Evolutionary conservation across 768 basidiomycete species (phyloP).

Genomic region (Rhizopogon roseolus): DNA sequence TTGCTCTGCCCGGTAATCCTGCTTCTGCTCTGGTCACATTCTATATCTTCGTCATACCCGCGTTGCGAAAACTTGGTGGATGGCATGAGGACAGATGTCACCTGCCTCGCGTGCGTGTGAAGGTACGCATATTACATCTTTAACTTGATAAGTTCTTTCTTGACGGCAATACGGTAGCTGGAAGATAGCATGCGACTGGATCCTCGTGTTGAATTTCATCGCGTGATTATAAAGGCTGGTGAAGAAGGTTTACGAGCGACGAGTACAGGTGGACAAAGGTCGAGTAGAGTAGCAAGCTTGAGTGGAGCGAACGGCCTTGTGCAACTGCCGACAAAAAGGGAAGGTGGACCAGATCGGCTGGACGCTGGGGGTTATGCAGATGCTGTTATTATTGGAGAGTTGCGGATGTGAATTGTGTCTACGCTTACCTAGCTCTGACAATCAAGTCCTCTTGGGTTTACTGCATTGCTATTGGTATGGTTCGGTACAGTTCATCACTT

Average conservation of each 20-base stretch:
- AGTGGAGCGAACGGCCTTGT: conserved; percentile 79
- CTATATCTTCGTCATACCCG: conserved; percentile 79
- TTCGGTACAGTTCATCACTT: not conserved
- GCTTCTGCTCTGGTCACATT: conserved; percentile 86
- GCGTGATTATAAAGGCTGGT: conserved; percentile 53
- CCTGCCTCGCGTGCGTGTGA: conserved; percentile 57
- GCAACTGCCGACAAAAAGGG: conserved; percentile 48
- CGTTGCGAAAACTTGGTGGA: conserved; percentile 67
- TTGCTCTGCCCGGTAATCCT: conserved; percentile 87
- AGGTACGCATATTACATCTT: conserved; percentile 38
- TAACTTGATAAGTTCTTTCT: not conserved
- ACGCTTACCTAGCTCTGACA: not conserved
- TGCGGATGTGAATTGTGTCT: conserved; percentile 27
- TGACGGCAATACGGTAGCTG: conserved; percentile 32
- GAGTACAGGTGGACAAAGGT: conserved; percentile 85
- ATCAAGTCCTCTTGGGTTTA: not conserved
- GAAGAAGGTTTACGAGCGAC: conserved; percentile 52
- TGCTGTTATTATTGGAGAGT: conserved; percentile 68
- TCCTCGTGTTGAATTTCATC: conserved; percentile 77
- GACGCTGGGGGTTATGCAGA: conserved; percentile 52
- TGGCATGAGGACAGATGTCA: conserved; percentile 50
- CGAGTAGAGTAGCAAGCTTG: conserved; percentile 76
- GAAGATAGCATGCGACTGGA: conserved; percentile 64
- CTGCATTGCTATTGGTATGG: not conserved
- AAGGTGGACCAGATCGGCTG: conserved; percentile 32